These are phyloP conservation scores for Globisporangium spiculum DNA, from an alignment of 352 stramenopile genomes.

Conservation along the genomic window DNA sequence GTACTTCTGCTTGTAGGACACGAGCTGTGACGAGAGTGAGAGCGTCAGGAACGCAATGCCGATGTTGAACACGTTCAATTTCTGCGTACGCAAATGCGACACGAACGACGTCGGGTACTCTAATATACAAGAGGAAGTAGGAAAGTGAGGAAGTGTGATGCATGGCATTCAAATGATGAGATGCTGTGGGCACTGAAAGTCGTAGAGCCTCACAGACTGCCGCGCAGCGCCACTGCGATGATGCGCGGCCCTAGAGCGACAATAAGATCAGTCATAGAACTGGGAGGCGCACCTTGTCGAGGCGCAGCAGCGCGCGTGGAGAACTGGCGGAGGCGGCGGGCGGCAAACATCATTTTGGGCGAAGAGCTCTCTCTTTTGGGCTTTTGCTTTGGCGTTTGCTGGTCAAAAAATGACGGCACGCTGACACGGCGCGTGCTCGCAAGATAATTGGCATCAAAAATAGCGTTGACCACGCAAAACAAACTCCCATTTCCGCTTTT, in stretches of 20 bases:
- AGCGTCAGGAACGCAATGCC: constrained; percentile 79
- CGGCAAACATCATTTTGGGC: constrained; percentile 26
- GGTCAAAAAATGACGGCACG: constrained; percentile 8
- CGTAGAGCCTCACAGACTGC: neutral
- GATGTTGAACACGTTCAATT: constrained; percentile 87
- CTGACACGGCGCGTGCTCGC: neutral
- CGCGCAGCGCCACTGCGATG: neutral
- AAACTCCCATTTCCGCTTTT: constrained; percentile 1
- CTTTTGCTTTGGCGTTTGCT: constrained; percentile 12
- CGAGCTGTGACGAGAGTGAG: constrained; percentile 81
- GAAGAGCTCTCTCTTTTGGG: neutral
- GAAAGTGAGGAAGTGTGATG: neutral
- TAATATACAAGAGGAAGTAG: constrained; percentile 11
- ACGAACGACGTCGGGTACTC: constrained; percentile 84
- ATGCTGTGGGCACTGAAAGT: neutral
- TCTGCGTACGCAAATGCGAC: constrained; percentile 71
- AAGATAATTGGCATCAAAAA: neutral
- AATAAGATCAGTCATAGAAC: neutral
- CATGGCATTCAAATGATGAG: neutral
- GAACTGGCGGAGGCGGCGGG: constrained; percentile 35
- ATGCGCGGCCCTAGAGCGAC: no score
- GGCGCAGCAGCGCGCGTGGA: constrained; percentile 31
- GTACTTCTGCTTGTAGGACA: constrained; percentile 69
- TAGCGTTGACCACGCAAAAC: neutral
- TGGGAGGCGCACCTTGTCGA: constrained; percentile 35